phyloP scores from a whole-genome alignment of 2,329 filamentous ascomycete genomes.

The Colletotrichum sp. region DNA sequence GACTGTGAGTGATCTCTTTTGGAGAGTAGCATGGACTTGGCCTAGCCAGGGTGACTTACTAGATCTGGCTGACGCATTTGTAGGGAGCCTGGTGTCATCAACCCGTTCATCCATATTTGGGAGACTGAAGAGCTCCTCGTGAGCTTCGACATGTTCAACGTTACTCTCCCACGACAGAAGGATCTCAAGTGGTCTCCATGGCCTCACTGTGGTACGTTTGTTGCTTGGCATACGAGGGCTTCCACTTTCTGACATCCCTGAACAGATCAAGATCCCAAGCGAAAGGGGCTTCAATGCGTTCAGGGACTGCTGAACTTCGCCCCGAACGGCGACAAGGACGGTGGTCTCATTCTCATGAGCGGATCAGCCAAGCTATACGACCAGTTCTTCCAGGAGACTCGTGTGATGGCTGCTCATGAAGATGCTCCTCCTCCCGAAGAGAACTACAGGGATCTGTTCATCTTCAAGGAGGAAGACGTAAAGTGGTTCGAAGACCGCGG shows the following conservation, averaged over 20 bases:
- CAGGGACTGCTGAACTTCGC: constrained; percentile 51
- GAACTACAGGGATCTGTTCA: constrained; percentile 38
- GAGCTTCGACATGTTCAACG: constrained; percentile 40
- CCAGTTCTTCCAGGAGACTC: constrained; percentile 42
- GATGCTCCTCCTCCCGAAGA: constrained; percentile 19
- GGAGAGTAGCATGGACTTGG: neutral
- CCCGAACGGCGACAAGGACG: constrained; percentile 49
- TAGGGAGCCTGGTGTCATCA: constrained; percentile 41
- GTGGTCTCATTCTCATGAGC: constrained; percentile 49
- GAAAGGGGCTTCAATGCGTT: constrained; percentile 33
- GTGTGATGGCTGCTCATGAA: constrained; percentile 26
- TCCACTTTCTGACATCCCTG: fast-evolving
- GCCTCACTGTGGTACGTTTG: neutral
- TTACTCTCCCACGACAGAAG: constrained; percentile 38
- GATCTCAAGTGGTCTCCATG: constrained; percentile 7
- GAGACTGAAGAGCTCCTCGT: constrained; percentile 29
- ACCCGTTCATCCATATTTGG: constrained; percentile 47
- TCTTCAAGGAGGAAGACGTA: constrained; percentile 44
- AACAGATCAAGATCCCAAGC: constrained; percentile 36
- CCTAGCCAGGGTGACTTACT: fast-evolving
- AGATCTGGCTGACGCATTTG: neutral
- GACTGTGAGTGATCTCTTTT: constrained; percentile 22
- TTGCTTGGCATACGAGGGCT: fast-evolving
- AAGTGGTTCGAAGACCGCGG: constrained; percentile 25
- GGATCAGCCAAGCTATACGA: constrained; percentile 45